Base-by-base conservation (phyloP, 495 filamentous ascomycete genomes). In the Podospora comata region DNA sequence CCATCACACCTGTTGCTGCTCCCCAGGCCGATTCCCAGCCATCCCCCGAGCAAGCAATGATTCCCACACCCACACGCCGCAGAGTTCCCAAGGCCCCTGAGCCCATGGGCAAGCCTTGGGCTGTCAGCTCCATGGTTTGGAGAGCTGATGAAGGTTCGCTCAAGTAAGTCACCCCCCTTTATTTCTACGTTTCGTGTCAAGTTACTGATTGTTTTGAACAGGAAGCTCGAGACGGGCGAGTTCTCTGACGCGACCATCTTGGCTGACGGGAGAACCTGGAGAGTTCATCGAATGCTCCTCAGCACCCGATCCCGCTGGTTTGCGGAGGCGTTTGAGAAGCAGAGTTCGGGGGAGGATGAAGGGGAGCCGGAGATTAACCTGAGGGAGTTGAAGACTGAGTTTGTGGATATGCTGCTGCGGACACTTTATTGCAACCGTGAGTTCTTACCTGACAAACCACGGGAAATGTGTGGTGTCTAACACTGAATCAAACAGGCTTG, bases 201-300 rank as follows among this genome's bases (percentile, higher is more conserved):
- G 1, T 23, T 23, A 23, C 20, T 23, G 20, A 23, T 23, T 23
- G 20, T 23, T 23, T 23, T 1, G 20, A 23, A 20, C 62, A 74
- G 68, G 5, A 32, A 69, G 3, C 60, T 74, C 9, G 61, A 73
- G 63, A 34, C 34, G 0, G 71, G 66, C 23, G 39, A 28, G 7
- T 73, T 65, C 54, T 48, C 68, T 0, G 71, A 74, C 18, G 71
- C 68, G 55, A 44, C 13, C 0, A 58, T 74, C 53, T 19, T 69
- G 7, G 65, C 62, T 60, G 9, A 57, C 0, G 67, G 71, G 20
- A 58, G 26, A 23, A 23, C 20, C 20, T 74, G 73, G 73, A 62
- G 44, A 11, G 73, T 73, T n/a, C 73, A 74, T 53, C 70, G 68
- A 39, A 65, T 65, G 23, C 67, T 66, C 5, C n/a, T 74, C 32